Evolutionary conservation across 192 early-diverging fungal species (phyloP), one percentile per base, ranked within the genome.

Genomic region (Dissophora globulifera): DNA sequence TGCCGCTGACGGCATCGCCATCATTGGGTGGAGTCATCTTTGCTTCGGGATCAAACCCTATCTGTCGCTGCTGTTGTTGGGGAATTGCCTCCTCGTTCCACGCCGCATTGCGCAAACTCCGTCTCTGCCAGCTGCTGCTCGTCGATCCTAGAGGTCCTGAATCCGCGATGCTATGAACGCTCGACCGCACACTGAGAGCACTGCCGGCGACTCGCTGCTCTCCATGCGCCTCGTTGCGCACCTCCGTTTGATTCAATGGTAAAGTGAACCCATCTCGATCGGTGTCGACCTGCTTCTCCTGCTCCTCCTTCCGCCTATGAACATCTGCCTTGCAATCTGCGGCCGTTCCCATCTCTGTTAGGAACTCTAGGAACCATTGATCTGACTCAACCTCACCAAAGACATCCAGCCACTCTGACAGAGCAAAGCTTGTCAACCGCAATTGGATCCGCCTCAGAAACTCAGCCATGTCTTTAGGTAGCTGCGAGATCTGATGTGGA

Each of bases 351-450:
- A 81, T 65, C 27, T 81, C 71, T 17, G 57, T 62, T 20, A 81
- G n/a, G 52, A 81, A 81, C 42, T 81, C 79, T 31, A 52, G 32
- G 25, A 81, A 76, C 79, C 79, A 81, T 5, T 33, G 70, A 60
- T 81, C 79, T 1, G 79, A 52, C 66, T 81, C 79, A 3, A 69
- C 67, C 26, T 71, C 79, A 2, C 59, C 79, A 67, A 76, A 67
- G 1, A 58, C 20, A 48, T 75, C 70, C 15, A 74, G 53, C 79
- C 70, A 69, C 29, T 69, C 79, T 40, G 71, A 81, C n/a, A 67
- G 64, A 22, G 69, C 51, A 52, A 81, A 74, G 26, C 79, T 74
- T 2, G 79, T 81, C 42, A 81, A 19, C 43, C 56, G 57, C 29
- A 81, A 43, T 29, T 81, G 70, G 12, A 75, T 41, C 48, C 62